A percentile compares a stretch with the other conserved stretches of the same genome.
Evolutionary conservation across 1,284 basidiomycete species (phyloP).

Genomic region (Wallemia hederae): DNA sequence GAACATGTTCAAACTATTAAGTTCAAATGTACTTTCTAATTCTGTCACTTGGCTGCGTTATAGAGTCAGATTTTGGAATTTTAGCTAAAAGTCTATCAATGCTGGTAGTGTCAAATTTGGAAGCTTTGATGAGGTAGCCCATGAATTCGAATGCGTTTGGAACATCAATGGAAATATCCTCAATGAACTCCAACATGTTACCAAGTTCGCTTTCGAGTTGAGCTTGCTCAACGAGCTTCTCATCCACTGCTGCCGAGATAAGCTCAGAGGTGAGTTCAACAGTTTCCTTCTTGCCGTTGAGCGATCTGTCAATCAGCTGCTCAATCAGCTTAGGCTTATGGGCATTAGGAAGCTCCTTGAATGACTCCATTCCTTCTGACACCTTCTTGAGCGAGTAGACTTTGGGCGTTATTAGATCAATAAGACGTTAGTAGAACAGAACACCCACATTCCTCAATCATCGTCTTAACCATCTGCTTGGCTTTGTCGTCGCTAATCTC

Average conservation of each 20-base stretch:
- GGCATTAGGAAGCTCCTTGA: slow-evolving; percentile 33
- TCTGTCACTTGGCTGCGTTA: not conserved
- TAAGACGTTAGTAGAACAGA: not conserved
- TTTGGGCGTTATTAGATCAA: slow-evolving; percentile 3
- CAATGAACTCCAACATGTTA: slow-evolving; percentile 40
- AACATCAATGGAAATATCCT: slow-evolving; percentile 64
- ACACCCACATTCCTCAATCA: slow-evolving; percentile 22
- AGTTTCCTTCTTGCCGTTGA: slow-evolving; percentile 60
- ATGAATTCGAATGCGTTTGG: slow-evolving; percentile 55
- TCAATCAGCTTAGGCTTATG: slow-evolving; percentile 39
- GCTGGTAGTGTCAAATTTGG: slow-evolving; percentile 19
- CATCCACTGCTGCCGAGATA: slow-evolving; percentile 11
- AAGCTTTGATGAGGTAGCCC: slow-evolving; percentile 37
- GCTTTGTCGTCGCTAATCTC: slow-evolving; percentile 41
- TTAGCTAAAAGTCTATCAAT: not conserved
- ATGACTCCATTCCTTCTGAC: slow-evolving; percentile 59
- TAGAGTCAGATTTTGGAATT: not conserved
- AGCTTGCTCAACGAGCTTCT: slow-evolving; percentile 32
- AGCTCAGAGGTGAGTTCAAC: slow-evolving; percentile 23
- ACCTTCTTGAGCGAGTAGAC: slow-evolving; percentile 28
- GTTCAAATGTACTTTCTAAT: not conserved
- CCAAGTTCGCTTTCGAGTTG: slow-evolving; percentile 26
- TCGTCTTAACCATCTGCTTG: slow-evolving; percentile 36
- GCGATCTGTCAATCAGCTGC: slow-evolving; percentile 34
- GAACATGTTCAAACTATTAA: not conserved